These are phyloP conservation scores for Hymenoscyphus fructigenus DNA, from an alignment of 2,329 filamentous ascomycete genomes.

Conservation along the genomic window DNA sequence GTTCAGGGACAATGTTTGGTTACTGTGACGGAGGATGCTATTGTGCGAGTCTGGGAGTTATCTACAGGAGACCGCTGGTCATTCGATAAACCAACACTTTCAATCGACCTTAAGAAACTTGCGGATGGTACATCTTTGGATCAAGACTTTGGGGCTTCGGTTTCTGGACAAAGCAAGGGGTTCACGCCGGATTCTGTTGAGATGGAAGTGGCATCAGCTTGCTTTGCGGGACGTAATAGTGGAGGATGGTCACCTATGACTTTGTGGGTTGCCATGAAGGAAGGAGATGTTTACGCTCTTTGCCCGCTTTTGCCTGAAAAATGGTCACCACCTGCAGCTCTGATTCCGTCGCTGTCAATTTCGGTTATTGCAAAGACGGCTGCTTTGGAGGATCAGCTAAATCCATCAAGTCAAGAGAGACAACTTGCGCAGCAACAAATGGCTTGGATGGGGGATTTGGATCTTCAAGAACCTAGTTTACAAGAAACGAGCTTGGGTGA, in stretches of 20 bases:
- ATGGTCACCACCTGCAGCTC: conserved; percentile 75
- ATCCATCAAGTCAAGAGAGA: conserved; percentile 52
- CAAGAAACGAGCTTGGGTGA: conserved; percentile 52
- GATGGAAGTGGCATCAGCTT: conserved; percentile 89
- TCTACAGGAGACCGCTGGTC: conserved; percentile 81
- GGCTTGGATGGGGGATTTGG: conserved; percentile 66
- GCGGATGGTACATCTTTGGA: conserved; percentile 79
- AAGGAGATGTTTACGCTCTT: conserved; percentile 89
- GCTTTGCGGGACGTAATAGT: conserved; percentile 65
- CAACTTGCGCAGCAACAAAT: conserved; percentile 63
- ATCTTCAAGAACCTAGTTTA: conserved; percentile 60
- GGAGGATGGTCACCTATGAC: conserved; percentile 97
- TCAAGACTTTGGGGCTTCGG: conserved; percentile 78
- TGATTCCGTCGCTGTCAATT: conserved; percentile 79
- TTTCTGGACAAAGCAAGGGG: conserved; percentile 69
- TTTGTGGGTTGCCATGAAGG: conserved; percentile 92
- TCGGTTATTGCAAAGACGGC: conserved; percentile 75
- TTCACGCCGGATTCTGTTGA: conserved; percentile 90
- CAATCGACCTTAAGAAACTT: conserved; percentile 85
- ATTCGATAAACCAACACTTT: conserved; percentile 78
- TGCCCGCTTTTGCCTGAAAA: conserved; percentile 85
- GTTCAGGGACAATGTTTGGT: conserved; percentile 79
- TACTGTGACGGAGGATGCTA: conserved; percentile 83
- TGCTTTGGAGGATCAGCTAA: conserved; percentile 58
- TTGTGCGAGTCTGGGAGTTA: conserved; percentile 88